Base-by-base conservation (phyloP, 2,329 filamentous ascomycete species). In the Trichoderma endophyticum region DNA sequence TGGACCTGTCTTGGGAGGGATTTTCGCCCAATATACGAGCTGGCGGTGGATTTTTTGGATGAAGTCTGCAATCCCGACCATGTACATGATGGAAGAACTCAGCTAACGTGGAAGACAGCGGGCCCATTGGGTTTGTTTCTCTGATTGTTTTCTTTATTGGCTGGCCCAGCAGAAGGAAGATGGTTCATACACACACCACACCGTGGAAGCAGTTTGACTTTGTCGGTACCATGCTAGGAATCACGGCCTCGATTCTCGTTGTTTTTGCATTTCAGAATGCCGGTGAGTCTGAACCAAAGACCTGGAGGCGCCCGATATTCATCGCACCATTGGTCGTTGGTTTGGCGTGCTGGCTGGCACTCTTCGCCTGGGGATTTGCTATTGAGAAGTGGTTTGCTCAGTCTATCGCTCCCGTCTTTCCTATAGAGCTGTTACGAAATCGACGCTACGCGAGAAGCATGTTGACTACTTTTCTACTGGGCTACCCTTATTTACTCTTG, bases 41-140 rank as follows among this genome's bases (percentile, higher is more conserved):
- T 89, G 87, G 87, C 79, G 85, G 73, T 88, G 86, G 84, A 81
- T 89, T 2, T 90, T 89, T 77, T 89, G 86, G 85, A 86, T 90
- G 76, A 90, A 89, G 86, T 87, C 75, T 63, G 84, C 79, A 28
- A 14, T 26, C 28, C 32, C 15, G 14, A 64, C 7, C 12, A 43
- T 12, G n/a, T 15, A 5, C 18, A 43, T n/a, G 9, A 7, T 21
- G 18, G 4, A 34, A 12, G 18, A 12, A 26, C 65, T 57, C 7
- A 24, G 36, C 71, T 74, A 48, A 77, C 56, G 30, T 30, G 62
- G 59, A 71, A 70, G 30, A 18, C 15, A 88, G 86, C 75, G 86
- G 84, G 2, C 87, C 88, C 1, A 79, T 89, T 14, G 86, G 86
- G 1, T 76, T 78, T 51, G 73, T 84, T 1, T 85, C 88, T 2